Evolutionary conservation across 768 basidiomycete genomes (phyloP).

Genomic region (Termitomyces sp.): DNA sequence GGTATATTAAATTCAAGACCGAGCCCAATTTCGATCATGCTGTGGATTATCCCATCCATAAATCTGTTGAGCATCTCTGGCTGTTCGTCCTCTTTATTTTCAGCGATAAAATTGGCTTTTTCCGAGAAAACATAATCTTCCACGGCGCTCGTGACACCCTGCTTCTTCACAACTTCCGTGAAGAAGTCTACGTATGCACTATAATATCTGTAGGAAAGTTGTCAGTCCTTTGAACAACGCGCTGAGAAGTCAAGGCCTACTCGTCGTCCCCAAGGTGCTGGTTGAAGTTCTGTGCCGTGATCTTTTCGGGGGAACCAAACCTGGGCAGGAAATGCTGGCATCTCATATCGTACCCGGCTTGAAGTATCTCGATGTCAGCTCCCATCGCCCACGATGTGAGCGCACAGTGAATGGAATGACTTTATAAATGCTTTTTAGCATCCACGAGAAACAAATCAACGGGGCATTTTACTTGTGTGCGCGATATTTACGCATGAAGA

Average conservation of each 20-base stretch:
- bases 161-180: conserved; percentile 29
- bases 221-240: background rate
- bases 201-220: conserved; percentile 41
- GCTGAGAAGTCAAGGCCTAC: conserved; percentile 23
- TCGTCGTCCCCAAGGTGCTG: conserved; percentile 50
- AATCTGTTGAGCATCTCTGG: conserved; percentile 45
- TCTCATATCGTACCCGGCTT: conserved; percentile 27
- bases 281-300: conserved; percentile 40
- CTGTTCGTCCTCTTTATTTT: conserved; percentile 20
- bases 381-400: conserved; percentile 22
- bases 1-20: conserved; percentile 56
- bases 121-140: conserved; percentile 53
- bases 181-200: conserved; percentile 47
- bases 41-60: conserved; percentile 53
- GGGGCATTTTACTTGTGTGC: conserved; percentile 42
- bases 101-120: conserved; percentile 35
- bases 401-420: conserved; percentile 21
- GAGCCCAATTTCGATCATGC: conserved; percentile 58
- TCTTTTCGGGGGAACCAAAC: conserved; percentile 32
- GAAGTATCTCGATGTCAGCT: conserved; percentile 20
- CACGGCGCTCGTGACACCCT: conserved; percentile 34
- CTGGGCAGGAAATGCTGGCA: conserved; percentile 24
- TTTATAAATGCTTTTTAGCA: conserved; percentile 4
- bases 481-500: conserved; percentile 31
- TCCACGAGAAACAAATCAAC: background rate